Conservation (phyloP, 257 asterid genomes). For the Solanum clarkiae region DNA sequence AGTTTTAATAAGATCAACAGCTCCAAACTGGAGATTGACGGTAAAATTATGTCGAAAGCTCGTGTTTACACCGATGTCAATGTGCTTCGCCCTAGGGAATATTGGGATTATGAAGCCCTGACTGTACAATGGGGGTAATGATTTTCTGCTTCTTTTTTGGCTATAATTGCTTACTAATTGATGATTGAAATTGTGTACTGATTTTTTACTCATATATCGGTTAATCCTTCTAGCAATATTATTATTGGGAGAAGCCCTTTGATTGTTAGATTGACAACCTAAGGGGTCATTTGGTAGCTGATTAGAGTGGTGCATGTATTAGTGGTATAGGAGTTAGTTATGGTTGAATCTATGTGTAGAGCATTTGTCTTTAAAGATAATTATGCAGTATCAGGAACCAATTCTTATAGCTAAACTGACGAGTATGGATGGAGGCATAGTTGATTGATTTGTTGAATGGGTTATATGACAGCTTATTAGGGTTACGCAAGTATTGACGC, state of each 20-base stretch:
- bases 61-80: constrained; percentile 72
- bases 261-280: no score
- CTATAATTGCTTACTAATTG: not conserved
- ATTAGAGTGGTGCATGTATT: not conserved
- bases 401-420: not conserved
- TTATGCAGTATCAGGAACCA: not conserved
- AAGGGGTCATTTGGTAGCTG: not conserved
- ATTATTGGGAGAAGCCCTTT: not conserved
- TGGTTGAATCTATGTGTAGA: not conserved
- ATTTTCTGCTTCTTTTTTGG: not conserved
- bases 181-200: not conserved
- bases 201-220: not conserved
- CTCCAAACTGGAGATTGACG: not conserved
- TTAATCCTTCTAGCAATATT: not conserved
- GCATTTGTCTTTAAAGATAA: not conserved
- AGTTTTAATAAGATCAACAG: constrained; percentile 20
- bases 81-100: constrained; percentile 71
- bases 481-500: not conserved
- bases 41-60: constrained; percentile 51
- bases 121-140: constrained; percentile 76
- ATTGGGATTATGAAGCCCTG: constrained; percentile 86
- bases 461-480: constrained; percentile 21
- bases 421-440: not conserved
- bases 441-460: constrained; percentile 10
- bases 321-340: not conserved